phyloP scores from a whole-genome alignment of 2,329 filamentous ascomycete genomes.

The Aspergillus arachidicola region DNA sequence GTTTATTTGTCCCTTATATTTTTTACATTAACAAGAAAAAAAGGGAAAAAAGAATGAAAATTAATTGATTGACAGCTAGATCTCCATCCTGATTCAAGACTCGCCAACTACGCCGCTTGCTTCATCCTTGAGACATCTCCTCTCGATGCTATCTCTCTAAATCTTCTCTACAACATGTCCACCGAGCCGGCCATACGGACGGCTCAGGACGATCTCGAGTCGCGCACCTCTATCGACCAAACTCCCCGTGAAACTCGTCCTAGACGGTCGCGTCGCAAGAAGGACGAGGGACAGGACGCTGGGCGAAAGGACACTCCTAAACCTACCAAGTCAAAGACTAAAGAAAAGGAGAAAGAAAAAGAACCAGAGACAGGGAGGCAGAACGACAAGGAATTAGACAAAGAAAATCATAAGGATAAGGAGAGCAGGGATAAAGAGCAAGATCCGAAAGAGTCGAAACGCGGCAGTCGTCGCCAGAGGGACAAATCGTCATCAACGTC shows the following conservation, averaged over 20 bases:
- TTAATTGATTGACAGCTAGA: not conserved
- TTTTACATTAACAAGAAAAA: not conserved
- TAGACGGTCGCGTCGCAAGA: constrained; percentile 46
- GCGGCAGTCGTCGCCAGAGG: constrained; percentile 35
- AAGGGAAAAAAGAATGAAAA: not conserved
- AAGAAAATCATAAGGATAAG: constrained; percentile 16
- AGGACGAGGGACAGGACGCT: constrained; percentile 38
- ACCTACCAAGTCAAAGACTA: constrained; percentile 23
- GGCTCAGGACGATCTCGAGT: constrained; percentile 31
- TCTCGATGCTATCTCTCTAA: constrained; percentile 18
- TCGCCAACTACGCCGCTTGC: constrained; percentile 2
- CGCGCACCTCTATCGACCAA: constrained; percentile 23
- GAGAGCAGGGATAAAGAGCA: constrained; percentile 20
- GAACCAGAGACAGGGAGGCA: constrained; percentile 25
- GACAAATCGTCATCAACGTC: constrained; percentile 37
- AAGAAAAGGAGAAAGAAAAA: constrained; percentile 24
- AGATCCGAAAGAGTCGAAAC: constrained; percentile 24
- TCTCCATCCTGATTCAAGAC: constrained; percentile 1
- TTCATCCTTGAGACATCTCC: not conserved
- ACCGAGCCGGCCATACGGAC: constrained; percentile 32
- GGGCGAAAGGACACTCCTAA: constrained; percentile 32
- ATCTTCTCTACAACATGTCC: constrained; percentile 32
- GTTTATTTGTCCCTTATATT: not conserved
- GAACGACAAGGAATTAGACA: constrained; percentile 31
- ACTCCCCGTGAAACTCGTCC: constrained; percentile 32